Evolutionary conservation across 805 yeast species (phyloP).

Genomic region (Saccharomycopsis fermentans): DNA sequence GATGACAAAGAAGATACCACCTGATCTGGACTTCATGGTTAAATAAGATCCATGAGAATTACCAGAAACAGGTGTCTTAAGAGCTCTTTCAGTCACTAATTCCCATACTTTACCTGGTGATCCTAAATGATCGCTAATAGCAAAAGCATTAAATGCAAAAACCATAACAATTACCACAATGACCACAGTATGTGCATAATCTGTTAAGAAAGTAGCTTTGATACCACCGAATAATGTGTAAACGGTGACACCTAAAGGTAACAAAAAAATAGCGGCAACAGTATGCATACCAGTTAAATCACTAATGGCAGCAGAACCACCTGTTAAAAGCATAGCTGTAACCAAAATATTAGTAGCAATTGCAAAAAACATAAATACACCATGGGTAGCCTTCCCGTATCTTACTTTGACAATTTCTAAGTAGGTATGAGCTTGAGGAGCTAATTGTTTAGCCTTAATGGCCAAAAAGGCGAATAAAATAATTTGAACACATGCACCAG

Average conservation of each 20-base stretch:
- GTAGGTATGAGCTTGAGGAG: conserved; percentile 89
- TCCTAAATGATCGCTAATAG: conserved; percentile 60
- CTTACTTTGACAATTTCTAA: conserved; percentile 74
- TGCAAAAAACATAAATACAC: conserved; percentile 65
- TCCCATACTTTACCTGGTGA: conserved; percentile 81
- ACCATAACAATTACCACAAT: conserved; percentile 66
- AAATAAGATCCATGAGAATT: conserved; percentile 81
- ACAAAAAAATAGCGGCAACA: conserved; percentile 70
- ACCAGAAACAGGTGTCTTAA: conserved; percentile 57
- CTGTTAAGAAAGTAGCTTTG: conserved; percentile 73
- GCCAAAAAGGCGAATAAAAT: conserved; percentile 80
- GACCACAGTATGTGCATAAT: conserved; percentile 72
- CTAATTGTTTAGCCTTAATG: conserved; percentile 77
- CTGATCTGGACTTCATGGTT: conserved; percentile 77
- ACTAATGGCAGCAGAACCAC: conserved; percentile 76
- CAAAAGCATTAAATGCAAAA: conserved; percentile 74
- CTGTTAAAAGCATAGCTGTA: conserved; percentile 85
- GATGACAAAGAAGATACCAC: conserved; percentile 84
- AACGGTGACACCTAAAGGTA: conserved; percentile 71
- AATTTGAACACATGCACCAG: conserved; percentile 88
- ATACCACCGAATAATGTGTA: conserved; percentile 77
- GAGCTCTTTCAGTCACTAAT: conserved; percentile 48
- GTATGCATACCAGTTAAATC: conserved; percentile 77
- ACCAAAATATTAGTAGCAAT: conserved; percentile 82
- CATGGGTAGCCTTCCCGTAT: conserved; percentile 70